These are phyloP conservation scores for Colletotrichum sp. DNA, from an alignment of 2,329 filamentous ascomycete species.

Conservation along the genomic window DNA sequence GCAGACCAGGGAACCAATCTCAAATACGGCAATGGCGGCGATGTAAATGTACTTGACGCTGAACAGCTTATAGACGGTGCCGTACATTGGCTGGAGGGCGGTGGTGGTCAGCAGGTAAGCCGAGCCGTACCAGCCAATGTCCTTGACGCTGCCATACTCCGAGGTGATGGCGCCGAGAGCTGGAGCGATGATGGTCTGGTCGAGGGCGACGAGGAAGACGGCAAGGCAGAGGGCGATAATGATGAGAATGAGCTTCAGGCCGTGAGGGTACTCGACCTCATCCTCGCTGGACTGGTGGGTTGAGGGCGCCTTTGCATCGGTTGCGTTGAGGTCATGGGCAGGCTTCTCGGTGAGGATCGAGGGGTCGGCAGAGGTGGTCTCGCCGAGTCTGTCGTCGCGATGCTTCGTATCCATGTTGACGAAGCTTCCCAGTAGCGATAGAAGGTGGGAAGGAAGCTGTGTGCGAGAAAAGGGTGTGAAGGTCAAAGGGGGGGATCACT, in stretches of 20 bases:
- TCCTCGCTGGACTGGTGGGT: conserved; percentile 14
- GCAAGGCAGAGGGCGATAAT: conserved; percentile 49
- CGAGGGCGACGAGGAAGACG: conserved; percentile 55
- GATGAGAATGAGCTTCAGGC: conserved; percentile 44
- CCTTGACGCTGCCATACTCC: conserved; percentile 47
- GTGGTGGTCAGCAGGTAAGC: conserved; percentile 54
- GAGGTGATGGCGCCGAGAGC: conserved; percentile 57
- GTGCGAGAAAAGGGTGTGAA: background rate
- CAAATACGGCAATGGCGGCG: conserved; percentile 45
- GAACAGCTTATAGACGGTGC: conserved; percentile 55
- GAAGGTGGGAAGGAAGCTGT: background rate
- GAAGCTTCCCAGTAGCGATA: background rate
- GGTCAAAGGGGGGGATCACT: background rate
- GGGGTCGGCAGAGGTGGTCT: conserved; percentile 2
- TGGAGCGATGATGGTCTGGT: conserved; percentile 57
- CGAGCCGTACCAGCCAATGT: conserved; percentile 60
- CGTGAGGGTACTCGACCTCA: conserved; percentile 40
- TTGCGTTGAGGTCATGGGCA: background rate
- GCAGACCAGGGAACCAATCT: conserved; percentile 48
- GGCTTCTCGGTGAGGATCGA: conserved; percentile 6
- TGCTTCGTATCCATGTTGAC: background rate
- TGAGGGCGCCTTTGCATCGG: background rate
- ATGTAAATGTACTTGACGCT: conserved; percentile 53
- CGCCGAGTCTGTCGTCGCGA: background rate
- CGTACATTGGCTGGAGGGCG: conserved; percentile 55